Evolutionary conservation across 2,329 filamentous ascomycete genomes (phyloP).

Genomic region (Alternaria postmessia): DNA sequence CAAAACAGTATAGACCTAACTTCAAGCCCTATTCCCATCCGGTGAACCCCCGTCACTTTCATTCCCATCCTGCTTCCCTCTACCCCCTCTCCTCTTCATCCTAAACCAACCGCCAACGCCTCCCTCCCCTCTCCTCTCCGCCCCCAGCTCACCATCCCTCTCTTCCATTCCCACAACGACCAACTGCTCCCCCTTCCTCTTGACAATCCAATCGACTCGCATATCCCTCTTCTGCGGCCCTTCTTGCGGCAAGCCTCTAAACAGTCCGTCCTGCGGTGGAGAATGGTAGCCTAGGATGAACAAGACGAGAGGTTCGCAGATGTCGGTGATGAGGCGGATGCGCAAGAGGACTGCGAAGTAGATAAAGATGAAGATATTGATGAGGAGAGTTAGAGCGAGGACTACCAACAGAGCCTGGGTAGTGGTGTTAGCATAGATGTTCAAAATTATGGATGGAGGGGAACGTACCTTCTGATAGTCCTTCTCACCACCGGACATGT

Average conservation of each 20-base stretch:
- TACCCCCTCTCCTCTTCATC: not conserved
- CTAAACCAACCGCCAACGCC: slow-evolving; percentile 1
- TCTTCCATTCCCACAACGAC: slow-evolving; percentile 6
- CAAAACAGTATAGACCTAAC: too few relatives aligned
- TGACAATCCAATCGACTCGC: slow-evolving; percentile 4
- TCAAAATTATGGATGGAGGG: not conserved
- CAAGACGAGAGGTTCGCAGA: slow-evolving; percentile 15
- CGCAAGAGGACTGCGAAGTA: slow-evolving; percentile 11
- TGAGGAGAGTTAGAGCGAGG: not conserved
- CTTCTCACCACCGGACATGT: slow-evolving; percentile 18
- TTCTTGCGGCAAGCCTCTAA: slow-evolving; percentile 3
- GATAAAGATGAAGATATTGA: slow-evolving; percentile 16
- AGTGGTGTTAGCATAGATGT: not conserved
- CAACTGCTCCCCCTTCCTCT: slow-evolving; percentile 3
- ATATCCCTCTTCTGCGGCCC: slow-evolving; percentile 9
- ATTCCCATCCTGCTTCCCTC: too few relatives aligned
- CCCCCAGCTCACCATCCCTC: not conserved
- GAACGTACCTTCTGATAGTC: slow-evolving; percentile 9
- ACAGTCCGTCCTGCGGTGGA: not conserved
- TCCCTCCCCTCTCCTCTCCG: not conserved
- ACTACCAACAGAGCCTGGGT: slow-evolving; percentile 6
- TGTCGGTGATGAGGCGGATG: slow-evolving; percentile 14
- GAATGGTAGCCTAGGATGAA: slow-evolving; percentile 16
- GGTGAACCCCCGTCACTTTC: too few relatives aligned
- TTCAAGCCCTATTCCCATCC: too few relatives aligned